These are phyloP conservation scores for Darksidea phi DNA, from an alignment of 495 filamentous ascomycete species.

Conservation along the genomic window DNA sequence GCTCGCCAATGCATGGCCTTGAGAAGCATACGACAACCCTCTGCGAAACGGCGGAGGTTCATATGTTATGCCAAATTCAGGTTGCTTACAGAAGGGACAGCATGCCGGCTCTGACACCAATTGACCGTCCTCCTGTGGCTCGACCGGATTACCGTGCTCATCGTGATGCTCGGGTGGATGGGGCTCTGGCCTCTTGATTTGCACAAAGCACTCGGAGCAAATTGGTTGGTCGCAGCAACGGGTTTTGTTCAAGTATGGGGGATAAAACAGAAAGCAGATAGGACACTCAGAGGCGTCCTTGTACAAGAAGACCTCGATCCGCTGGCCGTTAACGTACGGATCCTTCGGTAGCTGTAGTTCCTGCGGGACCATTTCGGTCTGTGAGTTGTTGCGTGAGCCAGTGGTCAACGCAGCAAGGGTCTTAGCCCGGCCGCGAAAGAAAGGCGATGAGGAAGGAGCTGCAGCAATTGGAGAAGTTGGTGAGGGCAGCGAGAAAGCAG, in stretches of 20 bases:
- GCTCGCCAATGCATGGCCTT: constrained; percentile 48
- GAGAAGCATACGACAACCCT: constrained; percentile 68
- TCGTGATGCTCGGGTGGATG: constrained; percentile 87
- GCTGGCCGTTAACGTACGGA: constrained; percentile 86
- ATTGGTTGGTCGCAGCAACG: constrained; percentile 95
- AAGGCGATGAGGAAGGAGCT: constrained; percentile 58
- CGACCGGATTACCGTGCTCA: constrained; percentile 41
- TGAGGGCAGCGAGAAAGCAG: constrained; percentile 51
- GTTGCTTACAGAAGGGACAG: constrained; percentile 92
- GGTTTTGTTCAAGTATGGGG: constrained; percentile 92
- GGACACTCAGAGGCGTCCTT: constrained; percentile 89
- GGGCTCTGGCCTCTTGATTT: constrained; percentile 95
- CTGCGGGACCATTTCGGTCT: constrained; percentile 67
- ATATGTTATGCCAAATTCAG: constrained; percentile 93
- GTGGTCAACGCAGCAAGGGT: constrained; percentile 80
- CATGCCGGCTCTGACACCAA: constrained; percentile 88
- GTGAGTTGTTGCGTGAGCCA: constrained; percentile 62
- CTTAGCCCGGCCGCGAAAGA: constrained; percentile 72
- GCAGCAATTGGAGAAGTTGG: constrained; percentile 47
- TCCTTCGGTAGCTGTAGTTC: constrained; percentile 80
- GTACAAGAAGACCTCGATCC: constrained; percentile 87
- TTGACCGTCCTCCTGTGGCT: constrained; percentile 54
- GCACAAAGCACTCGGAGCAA: constrained; percentile 98
- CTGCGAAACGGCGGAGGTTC: constrained; percentile 83
- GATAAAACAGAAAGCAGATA: constrained; percentile 95